Evolutionary conservation across 1,284 basidiomycete species (phyloP), one percentile per base, ranked within the genome.

Genomic region (Ganoderma resinaceum): DNA sequence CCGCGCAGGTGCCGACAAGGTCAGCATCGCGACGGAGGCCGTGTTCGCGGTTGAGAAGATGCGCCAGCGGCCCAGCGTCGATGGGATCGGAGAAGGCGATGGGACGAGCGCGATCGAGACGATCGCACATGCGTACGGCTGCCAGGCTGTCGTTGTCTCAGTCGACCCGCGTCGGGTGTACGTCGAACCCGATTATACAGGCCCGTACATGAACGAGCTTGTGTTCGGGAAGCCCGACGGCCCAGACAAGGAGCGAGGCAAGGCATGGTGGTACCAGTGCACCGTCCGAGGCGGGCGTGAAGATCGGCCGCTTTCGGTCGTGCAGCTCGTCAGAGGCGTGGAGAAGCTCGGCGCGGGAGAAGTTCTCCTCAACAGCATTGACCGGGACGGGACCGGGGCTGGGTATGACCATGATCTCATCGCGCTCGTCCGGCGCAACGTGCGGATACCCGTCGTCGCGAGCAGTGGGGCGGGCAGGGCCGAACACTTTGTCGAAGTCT

Each of bases 221-320:
- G 80, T 95, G 20, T 81, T 84, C 53, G 88, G 90, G 40, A 79
- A 82, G 66, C 77, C 83, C 18, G 85, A 85, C 62, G 82, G 84
- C 14, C 78, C 80, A 49, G 85, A 84, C 76, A 83, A 81, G 65
- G 92, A 92, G 74, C 82, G 88, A 67, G 92, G 91, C 66, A 91
- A 92, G 79, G 90, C 90, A 58, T 98, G 98, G 96, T 99, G 97
- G 97, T 99, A 99, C 81, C 95, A 96, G 78, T 99, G 97, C 80
- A 99, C 98, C 16, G 93, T 98, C 65, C 95, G 93, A 7, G 97
- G 98, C 60, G 98, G 98, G 20, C 90, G 98, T 46, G 94, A 96
- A 77, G 79, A 86, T 46, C 88, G 96, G n/a, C 91, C 91, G 65
- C 81, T 99, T n/a, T 98, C 98, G 26, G 98, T 93, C 23, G 90